phyloP scores from a whole-genome alignment of 345 rosid species.

The Combretum micranthum region DNA sequence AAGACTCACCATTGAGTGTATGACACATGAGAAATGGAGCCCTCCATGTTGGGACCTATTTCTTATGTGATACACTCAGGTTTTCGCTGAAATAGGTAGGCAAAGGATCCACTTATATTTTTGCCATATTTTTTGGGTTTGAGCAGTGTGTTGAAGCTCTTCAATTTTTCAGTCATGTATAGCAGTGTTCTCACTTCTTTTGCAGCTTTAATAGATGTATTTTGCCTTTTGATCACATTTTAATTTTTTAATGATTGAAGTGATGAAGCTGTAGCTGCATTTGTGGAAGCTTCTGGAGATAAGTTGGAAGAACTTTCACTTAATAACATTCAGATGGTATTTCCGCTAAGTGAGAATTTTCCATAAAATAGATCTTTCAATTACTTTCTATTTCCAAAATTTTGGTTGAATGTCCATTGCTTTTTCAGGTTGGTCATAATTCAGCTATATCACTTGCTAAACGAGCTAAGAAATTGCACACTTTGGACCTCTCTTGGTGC shows the following conservation, averaged over 20 bases:
- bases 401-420: background rate
- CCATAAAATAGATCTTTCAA: no score
- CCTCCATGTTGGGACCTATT: no score
- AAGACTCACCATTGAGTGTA: no score
- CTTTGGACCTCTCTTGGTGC: constrained; percentile 82
- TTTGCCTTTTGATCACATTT: background rate
- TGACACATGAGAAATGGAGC: no score
- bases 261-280: constrained; percentile 94
- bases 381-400: background rate
- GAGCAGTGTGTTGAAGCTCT: no score
- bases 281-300: constrained; percentile 68
- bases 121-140: no score
- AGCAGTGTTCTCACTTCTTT: no score
- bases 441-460: constrained; percentile 67
- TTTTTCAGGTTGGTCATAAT: constrained; percentile 52
- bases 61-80: no score
- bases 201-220: no score
- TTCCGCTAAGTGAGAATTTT: background rate
- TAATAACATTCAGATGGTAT: constrained; percentile 67
- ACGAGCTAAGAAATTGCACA: constrained; percentile 36
- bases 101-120: no score
- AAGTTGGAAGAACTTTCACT: constrained; percentile 55
- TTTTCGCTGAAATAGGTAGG: no score
- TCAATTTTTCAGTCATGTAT: no score
- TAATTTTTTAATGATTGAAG: constrained; percentile 24